phyloP scores from a whole-genome alignment of 768 basidiomycete genomes.

The Auricularia sp. region DNA sequence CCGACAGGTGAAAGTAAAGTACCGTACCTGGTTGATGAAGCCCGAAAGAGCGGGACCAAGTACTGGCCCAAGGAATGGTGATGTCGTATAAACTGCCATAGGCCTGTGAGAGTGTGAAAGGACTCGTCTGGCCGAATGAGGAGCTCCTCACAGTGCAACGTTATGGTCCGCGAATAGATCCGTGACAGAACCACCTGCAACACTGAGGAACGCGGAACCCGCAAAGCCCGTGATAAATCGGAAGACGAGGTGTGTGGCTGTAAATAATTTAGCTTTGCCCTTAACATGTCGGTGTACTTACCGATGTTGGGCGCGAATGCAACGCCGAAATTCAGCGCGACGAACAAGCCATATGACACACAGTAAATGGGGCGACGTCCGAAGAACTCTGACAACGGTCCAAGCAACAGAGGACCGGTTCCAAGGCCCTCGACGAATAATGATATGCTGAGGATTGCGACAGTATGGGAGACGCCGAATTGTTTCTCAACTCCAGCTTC shows the following conservation, averaged over 20 bases:
- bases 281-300: conserved; percentile 20
- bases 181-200: conserved; percentile 50
- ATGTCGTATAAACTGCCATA: conserved; percentile 46
- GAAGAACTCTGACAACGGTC: conserved; percentile 44
- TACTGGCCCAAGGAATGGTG: conserved; percentile 49
- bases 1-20: not conserved
- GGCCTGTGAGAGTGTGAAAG: conserved; percentile 28
- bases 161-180: conserved; percentile 47
- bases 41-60: conserved; percentile 50
- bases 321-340: conserved; percentile 58
- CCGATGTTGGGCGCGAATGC: conserved; percentile 63
- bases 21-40: conserved; percentile 57
- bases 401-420: conserved; percentile 26
- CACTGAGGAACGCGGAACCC: conserved; percentile 49
- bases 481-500: conserved; percentile 45
- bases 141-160: conserved; percentile 45
- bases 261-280: not conserved
- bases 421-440: conserved; percentile 35
- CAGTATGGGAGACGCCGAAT: conserved; percentile 45
- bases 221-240: conserved; percentile 47
- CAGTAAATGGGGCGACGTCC: conserved; percentile 59
- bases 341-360: conserved; percentile 49
- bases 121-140: not conserved
- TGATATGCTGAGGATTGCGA: conserved; percentile 39
- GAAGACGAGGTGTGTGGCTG: conserved; percentile 54